phyloP scores from a whole-genome alignment of 192 early-diverging fungal genomes.

The Gamsiella multidivaricata region DNA sequence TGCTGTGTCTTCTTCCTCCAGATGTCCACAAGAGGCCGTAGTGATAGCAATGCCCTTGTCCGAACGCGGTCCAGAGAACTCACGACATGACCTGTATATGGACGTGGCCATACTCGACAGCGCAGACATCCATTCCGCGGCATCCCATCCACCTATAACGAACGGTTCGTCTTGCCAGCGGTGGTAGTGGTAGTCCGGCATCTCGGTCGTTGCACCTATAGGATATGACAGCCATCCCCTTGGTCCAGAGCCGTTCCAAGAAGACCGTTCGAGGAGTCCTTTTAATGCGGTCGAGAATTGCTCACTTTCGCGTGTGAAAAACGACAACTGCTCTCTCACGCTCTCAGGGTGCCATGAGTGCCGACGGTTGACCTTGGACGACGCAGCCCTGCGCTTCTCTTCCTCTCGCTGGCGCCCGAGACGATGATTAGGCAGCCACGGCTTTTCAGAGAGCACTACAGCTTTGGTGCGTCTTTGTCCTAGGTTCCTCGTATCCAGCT shows the following conservation, averaged over 20 bases:
- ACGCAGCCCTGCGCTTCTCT: too few relatives aligned
- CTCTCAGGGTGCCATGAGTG: conserved; percentile 27
- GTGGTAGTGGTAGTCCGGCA: too few relatives aligned
- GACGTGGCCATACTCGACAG: not conserved
- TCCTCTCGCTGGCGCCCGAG: not conserved
- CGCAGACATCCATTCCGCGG: conserved; percentile 13
- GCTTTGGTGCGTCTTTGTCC: conserved; percentile 16
- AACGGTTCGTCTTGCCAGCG: not conserved
- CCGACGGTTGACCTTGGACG: not conserved
- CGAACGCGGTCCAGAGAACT: not conserved
- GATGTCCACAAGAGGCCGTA: not conserved
- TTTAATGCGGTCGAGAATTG: conserved; percentile 9
- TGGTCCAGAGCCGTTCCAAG: not conserved
- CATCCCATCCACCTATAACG: not conserved
- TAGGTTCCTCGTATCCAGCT: conserved; percentile 14
- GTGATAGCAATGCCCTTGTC: not conserved
- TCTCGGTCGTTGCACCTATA: too few relatives aligned
- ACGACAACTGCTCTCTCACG: too few relatives aligned
- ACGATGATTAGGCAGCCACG: too few relatives aligned
- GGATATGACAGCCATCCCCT: not conserved
- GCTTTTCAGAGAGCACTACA: not conserved
- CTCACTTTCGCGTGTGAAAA: too few relatives aligned
- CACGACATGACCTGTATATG: not conserved
- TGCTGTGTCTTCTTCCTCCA: not conserved
- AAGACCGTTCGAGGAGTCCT: not conserved